Evolutionary conservation across 306 rosid genomes (phyloP).

Genomic region (Astragalus glycyphyllos): DNA sequence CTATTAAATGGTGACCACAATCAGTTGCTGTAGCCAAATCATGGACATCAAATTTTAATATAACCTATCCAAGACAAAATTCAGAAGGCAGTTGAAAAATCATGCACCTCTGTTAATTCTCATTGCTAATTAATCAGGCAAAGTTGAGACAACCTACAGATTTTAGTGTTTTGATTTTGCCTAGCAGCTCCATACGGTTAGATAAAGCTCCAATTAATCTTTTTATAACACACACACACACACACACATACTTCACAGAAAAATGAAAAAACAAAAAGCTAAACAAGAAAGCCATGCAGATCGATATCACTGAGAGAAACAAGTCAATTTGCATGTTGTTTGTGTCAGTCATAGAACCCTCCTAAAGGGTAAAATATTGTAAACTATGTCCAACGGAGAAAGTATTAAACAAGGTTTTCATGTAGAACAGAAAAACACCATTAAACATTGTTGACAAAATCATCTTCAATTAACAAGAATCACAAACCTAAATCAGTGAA

Average conservation of each 20-base stretch:
- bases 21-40: constrained; percentile 8
- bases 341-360: neutral
- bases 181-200: neutral
- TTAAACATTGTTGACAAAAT: neutral
- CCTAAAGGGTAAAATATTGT: neutral
- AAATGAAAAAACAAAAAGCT: neutral
- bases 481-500: neutral
- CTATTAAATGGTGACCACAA: no score
- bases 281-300: neutral
- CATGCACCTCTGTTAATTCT: neutral
- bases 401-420: neutral
- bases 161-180: neutral
- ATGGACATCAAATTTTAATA: neutral
- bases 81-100: neutral
- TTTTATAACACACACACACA: neutral
- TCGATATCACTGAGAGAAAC: neutral
- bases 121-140: neutral
- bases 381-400: neutral
- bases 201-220: neutral
- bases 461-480: neutral
- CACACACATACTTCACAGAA: constrained; percentile 8
- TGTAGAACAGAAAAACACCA: neutral
- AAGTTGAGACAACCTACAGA: neutral
- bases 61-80: neutral
- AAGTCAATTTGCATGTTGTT: neutral